phyloP scores from a whole-genome alignment of 305 asterid genomes.

The Fraxinus dipetala region DNA sequence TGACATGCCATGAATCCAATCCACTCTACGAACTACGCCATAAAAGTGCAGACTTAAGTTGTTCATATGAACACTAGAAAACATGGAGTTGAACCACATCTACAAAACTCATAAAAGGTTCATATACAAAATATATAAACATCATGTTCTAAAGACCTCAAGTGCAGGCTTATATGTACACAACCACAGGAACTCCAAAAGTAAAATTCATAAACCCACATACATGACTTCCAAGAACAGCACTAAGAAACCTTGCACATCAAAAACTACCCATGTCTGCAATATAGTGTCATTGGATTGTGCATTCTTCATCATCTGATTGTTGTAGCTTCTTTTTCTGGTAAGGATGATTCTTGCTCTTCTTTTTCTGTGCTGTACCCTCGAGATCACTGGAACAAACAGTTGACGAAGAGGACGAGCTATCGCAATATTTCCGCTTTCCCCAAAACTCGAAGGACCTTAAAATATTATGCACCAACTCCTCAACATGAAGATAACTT shows the following conservation, averaged over 20 bases:
- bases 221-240: background rate
- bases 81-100: background rate
- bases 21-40: background rate
- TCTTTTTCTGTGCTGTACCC: slow-evolving; percentile 19
- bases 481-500: background rate
- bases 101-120: background rate
- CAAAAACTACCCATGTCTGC: slow-evolving; percentile 24
- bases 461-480: slow-evolving; percentile 12
- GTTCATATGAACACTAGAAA: background rate
- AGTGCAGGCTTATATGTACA: background rate
- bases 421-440: slow-evolving; percentile 33
- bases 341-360: slow-evolving; percentile 7
- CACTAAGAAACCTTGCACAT: background rate
- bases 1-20: background rate
- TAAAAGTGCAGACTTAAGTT: background rate
- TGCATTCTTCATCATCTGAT: slow-evolving; percentile 40
- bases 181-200: background rate
- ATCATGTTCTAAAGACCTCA: background rate
- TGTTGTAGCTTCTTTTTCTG: background rate
- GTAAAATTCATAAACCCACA: background rate
- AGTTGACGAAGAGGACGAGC: slow-evolving; percentile 20
- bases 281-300: slow-evolving; percentile 38
- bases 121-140: background rate
- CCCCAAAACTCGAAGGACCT: slow-evolving; percentile 19
- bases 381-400: background rate